A percentile compares a stretch with the other conserved stretches of the same genome.
Conservation (phyloP, 2,329 filamentous ascomycete species). For the Beauveria australis region DNA sequence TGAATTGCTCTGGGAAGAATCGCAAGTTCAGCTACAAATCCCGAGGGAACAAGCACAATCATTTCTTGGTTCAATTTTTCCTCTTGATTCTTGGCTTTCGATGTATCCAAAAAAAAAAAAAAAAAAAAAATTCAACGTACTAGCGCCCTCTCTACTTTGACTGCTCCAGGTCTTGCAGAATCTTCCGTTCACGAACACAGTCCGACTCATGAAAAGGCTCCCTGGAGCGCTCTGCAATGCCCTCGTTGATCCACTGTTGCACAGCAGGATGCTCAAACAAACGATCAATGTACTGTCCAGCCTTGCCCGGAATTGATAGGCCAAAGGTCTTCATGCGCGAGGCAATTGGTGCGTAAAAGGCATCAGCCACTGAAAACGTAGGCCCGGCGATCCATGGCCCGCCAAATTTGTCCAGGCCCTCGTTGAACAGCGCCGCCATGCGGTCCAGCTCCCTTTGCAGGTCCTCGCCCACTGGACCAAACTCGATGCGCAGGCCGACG, state of each 20-base stretch:
- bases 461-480: conserved; percentile 20
- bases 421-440: conserved; percentile 27
- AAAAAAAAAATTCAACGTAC: background rate
- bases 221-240: conserved; percentile 28
- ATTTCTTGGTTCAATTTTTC: background rate
- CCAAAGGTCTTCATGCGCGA: conserved; percentile 31
- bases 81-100: background rate
- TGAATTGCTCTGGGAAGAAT: background rate
- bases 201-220: conserved; percentile 31
- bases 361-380: conserved; percentile 31
- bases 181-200: conserved; percentile 23
- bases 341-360: conserved; percentile 35
- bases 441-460: conserved; percentile 28
- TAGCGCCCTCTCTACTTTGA: background rate
- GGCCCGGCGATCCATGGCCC: conserved; percentile 33
- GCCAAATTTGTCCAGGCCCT: conserved; percentile 31
- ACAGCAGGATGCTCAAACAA: conserved; percentile 28
- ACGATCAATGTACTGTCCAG: conserved; percentile 25
- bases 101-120: background rate
- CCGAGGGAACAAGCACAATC: background rate
- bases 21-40: background rate
- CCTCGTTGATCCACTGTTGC: conserved; percentile 29
- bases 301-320: conserved; percentile 21
- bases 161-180: conserved; percentile 22
- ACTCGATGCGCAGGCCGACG: conserved; percentile 29